Base-by-base conservation (phyloP, 108 stramenopile genomes). In the Cyclotella cryptica region DNA sequence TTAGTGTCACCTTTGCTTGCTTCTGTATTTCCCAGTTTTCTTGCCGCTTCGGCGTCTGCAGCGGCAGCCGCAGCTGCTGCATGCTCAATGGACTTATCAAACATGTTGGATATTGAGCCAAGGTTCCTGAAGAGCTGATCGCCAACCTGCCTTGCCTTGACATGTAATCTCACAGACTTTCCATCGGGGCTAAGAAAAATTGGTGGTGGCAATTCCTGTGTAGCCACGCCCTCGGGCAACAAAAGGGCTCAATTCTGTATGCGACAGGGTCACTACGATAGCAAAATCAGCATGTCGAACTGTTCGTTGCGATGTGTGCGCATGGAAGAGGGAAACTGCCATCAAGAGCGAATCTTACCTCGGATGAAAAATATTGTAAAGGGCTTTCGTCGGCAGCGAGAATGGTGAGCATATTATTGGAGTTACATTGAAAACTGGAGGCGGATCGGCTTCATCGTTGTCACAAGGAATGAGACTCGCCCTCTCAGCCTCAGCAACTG, bases 361-460 rank as follows among this genome's bases (percentile, higher is more conserved):
- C 3, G 92, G 92, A 69, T 90, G 88, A 71, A 93, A 93, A 17
- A 95, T 88, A 71, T 95, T 95, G 78, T 88, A 93, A 12, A 92
- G 45, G 11, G 84, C 66, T 22, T 68, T 68, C 10, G 83, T 84
- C 24, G 94, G 94, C 35, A 95, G 75, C 27, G 87, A 72, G 69
- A 95, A 95, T 17, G 94, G 92, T 28, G 87, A 89, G 42, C 81
- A 83, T 64, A 83, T 83, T 17, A 83, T 76, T 0, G 81, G 81
- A 19, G 69, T 66, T 5, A 81, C 58, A 72, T 85, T 62, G 60
- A 79, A 85, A 28, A 80, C 83, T 10, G 67, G 72, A 14, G 83
- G 79, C 17, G 79, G 60, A 43, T 72, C 78, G 7, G 73, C 82
- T 64, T 71, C 74, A 63, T 84, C 83, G 59, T 71, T 44, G 49